phyloP scores from a whole-genome alignment of 2,329 filamentous ascomycete genomes.

The Magnaporthales sp. region DNA sequence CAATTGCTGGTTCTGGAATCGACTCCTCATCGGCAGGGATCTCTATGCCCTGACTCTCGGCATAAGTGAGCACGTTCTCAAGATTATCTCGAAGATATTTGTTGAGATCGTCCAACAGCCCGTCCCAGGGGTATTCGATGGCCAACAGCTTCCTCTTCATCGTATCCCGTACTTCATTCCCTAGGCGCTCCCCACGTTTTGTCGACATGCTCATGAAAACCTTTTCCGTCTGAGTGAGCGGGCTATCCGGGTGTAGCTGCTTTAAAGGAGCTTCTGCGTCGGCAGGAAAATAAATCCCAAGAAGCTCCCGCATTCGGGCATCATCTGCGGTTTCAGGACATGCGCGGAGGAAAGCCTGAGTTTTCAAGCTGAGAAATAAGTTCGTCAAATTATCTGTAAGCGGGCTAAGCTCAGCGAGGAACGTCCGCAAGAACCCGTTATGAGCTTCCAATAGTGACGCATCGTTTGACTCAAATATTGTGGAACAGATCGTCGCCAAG shows the following conservation, averaged over 20 bases:
- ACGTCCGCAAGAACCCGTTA: conserved; percentile 35
- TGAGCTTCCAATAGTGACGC: conserved; percentile 32
- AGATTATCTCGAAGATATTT: conserved; percentile 21
- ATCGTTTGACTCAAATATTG: conserved; percentile 27
- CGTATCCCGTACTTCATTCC: conserved; percentile 30
- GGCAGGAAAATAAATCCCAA: conserved; percentile 47
- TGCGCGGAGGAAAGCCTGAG: conserved; percentile 42
- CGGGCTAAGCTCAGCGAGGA: conserved; percentile 27
- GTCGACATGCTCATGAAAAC: conserved; percentile 32
- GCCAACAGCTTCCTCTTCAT: conserved; percentile 16
- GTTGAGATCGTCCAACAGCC: conserved; percentile 23
- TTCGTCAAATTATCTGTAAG: conserved; percentile 31
- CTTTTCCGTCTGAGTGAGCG: conserved; percentile 11
- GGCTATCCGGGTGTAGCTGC: conserved; percentile 24
- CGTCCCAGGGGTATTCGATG: conserved; percentile 29
- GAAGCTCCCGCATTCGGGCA: conserved; percentile 38
- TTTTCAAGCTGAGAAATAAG: conserved; percentile 37
- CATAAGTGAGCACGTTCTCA: conserved; percentile 23
- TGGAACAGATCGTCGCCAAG: conserved; percentile 35
- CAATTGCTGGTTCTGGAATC: conserved; percentile 11
- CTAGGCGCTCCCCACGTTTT: conserved; percentile 38
- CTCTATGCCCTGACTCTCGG: conserved; percentile 27
- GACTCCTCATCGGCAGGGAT: conserved; percentile 23
- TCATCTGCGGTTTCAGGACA: conserved; percentile 41
- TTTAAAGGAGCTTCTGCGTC: conserved; percentile 42